Evolutionary conservation across 2,329 filamentous ascomycete species (phyloP).

Genomic region (Daldinia sp.): DNA sequence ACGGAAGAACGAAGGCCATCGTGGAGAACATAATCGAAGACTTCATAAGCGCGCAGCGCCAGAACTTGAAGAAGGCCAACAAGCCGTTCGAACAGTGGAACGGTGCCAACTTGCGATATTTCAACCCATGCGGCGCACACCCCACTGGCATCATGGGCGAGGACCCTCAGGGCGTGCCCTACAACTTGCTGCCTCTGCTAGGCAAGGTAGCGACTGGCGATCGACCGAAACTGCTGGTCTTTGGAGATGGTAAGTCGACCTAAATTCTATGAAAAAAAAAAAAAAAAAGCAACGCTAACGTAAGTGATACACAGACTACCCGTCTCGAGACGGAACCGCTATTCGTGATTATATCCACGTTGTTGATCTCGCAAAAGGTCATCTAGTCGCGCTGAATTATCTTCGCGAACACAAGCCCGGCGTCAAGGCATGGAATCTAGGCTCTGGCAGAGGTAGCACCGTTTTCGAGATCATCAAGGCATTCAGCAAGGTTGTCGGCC

Average conservation of each 20-base stretch:
- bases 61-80: constrained; percentile 80
- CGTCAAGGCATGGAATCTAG: constrained; percentile 95
- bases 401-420: constrained; percentile 85
- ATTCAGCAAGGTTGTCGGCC: constrained; percentile 87
- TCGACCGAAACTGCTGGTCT: constrained; percentile 91
- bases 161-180: constrained; percentile 93
- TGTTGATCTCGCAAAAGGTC: constrained; percentile 84
- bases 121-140: constrained; percentile 96
- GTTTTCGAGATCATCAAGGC: constrained; percentile 98
- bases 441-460: constrained; percentile 92
- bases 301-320: constrained; percentile 72
- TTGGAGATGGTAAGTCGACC: constrained; percentile 78
- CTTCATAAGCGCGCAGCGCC: constrained; percentile 85
- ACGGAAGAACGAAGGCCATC: constrained; percentile 94
- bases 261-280: too few species aligned
- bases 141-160: constrained; percentile 98
- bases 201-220: constrained; percentile 97
- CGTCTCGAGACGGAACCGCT: constrained; percentile 87
- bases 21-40: constrained; percentile 94
- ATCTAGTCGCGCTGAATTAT: constrained; percentile 89
- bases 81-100: constrained; percentile 87
- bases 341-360: constrained; percentile 99
- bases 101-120: constrained; percentile 91
- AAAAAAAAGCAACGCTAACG: too few species aligned
- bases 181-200: constrained; percentile 92